phyloP scores from a whole-genome alignment of 202 grass and related monocot species.

The Digitaria exilis region DNA sequence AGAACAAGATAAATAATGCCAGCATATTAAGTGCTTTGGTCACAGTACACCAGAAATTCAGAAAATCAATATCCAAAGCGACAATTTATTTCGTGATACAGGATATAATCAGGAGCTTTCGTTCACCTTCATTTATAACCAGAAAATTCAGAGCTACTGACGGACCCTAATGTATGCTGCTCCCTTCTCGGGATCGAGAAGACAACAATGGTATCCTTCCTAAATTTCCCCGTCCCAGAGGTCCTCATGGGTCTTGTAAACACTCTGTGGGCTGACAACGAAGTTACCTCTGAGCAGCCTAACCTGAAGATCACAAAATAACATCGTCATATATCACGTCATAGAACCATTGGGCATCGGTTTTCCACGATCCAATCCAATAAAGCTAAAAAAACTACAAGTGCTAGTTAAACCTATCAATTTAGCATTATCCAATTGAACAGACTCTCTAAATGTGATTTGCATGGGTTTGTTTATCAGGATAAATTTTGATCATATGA shows the following conservation, averaged over 20 bases:
- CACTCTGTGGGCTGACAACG: conserved; percentile 47
- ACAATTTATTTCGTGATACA: neutral
- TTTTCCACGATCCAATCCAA: conserved; percentile 1
- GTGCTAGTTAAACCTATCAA: neutral
- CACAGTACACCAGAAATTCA: neutral
- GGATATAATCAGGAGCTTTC: neutral
- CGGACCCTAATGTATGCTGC: neutral
- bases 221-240: conserved; percentile 81
- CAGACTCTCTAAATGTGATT: neutral
- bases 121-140: neutral
- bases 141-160: neutral
- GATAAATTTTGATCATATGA: neutral
- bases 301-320: conserved; percentile 44
- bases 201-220: neutral
- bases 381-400: neutral
- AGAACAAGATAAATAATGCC: neutral
- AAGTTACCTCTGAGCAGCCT: conserved; percentile 63
- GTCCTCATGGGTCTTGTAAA: conserved; percentile 80
- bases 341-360: neutral
- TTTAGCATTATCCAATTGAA: neutral
- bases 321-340: neutral
- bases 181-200: neutral
- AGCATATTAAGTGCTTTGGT: neutral
- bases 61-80: neutral
- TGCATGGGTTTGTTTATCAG: neutral